Percentiles rank a stretch among this genome's conserved stretches.
Evolutionary conservation across 306 rosid genomes (phyloP).

Genomic region (Rosa rugosa): DNA sequence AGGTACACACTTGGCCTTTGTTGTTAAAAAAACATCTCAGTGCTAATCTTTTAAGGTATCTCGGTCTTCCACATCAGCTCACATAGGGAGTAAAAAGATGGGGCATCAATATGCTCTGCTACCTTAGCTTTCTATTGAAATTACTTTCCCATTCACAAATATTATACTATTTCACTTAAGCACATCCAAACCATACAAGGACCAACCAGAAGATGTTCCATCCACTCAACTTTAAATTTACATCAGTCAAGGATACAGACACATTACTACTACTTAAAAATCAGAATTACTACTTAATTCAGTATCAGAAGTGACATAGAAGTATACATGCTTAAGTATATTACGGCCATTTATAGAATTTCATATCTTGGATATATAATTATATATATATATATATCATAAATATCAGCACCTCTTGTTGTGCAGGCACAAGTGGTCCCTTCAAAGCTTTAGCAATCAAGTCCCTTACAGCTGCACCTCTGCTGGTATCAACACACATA

Average conservation of each 20-base stretch:
- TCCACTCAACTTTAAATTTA: not conserved
- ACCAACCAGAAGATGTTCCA: not conserved
- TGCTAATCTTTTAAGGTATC: not conserved
- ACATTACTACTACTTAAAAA: not conserved
- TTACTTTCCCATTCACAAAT: not conserved
- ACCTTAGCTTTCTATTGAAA: not conserved
- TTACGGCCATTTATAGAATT: no score
- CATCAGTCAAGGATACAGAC: not conserved
- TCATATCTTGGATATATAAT: not conserved
- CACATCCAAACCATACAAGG: not conserved
- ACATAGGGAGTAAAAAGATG: not conserved
- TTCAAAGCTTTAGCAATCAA: conserved; percentile 86
- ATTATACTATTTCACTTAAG: not conserved
- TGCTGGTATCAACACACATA: conserved; percentile 92
- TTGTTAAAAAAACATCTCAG: not conserved
- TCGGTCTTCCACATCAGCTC: not conserved
- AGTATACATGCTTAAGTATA: not conserved
- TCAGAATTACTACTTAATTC: not conserved
- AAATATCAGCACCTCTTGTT: conserved; percentile 70
- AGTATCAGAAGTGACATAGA: not conserved
- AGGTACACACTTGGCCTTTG: not conserved
- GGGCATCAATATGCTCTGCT: not conserved
- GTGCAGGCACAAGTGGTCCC: conserved; percentile 87
- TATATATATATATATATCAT: not conserved
- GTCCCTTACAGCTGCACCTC: conserved; percentile 94